These are phyloP conservation scores for Botrytis galanthina DNA, from an alignment of 2,329 filamentous ascomycete species.

Conservation along the genomic window DNA sequence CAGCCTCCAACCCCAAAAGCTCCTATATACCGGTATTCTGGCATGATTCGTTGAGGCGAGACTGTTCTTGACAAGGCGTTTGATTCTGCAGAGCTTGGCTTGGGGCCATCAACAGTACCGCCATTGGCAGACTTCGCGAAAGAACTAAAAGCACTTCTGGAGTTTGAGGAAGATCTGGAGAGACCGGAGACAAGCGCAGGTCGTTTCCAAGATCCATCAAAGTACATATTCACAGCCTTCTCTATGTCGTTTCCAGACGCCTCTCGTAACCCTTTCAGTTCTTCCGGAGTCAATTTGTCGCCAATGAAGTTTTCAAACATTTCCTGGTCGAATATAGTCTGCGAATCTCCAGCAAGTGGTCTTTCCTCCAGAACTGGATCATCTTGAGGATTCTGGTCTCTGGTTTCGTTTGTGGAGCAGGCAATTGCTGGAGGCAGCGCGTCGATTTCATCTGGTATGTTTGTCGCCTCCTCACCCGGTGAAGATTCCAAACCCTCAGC, in stretches of 20 bases:
- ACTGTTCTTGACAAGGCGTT: slow-evolving; percentile 34
- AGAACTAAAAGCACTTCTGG: slow-evolving; percentile 29
- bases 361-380: not conserved
- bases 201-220: slow-evolving; percentile 64
- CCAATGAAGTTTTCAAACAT: slow-evolving; percentile 61
- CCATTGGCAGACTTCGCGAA: slow-evolving; percentile 26
- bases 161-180: slow-evolving; percentile 16
- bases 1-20: slow-evolving; percentile 90
- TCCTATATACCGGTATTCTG: slow-evolving; percentile 73
- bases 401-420: not conserved
- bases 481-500: slow-evolving; percentile 31
- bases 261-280: slow-evolving; percentile 51
- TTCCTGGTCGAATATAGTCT: slow-evolving; percentile 51
- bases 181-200: slow-evolving; percentile 10
- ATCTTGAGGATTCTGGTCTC: slow-evolving; percentile 11
- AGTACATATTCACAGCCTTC: slow-evolving; percentile 66
- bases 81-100: not conserved
- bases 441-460: slow-evolving; percentile 32
- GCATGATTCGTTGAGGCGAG: slow-evolving; percentile 43
- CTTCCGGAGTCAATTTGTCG: slow-evolving; percentile 50
- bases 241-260: slow-evolving; percentile 58
- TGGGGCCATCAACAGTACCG: not conserved
- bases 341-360: slow-evolving; percentile 22
- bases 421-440: slow-evolving; percentile 27
- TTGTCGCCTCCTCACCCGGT: slow-evolving; percentile 24